Conservation (phyloP, 495 filamentous ascomycete species). For the Ascodesmis nigricans region DNA sequence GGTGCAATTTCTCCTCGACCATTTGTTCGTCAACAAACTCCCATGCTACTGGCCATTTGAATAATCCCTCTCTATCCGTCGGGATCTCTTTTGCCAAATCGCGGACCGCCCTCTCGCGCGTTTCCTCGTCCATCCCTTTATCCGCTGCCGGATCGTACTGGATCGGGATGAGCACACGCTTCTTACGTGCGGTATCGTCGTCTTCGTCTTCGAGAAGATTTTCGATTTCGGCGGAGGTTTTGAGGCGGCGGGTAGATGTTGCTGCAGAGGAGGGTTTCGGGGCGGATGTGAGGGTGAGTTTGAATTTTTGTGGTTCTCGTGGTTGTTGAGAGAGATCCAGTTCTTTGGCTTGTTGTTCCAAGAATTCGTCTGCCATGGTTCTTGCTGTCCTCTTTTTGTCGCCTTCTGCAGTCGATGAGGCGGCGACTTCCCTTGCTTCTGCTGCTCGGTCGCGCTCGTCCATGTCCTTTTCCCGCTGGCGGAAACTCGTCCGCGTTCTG, state of each 20-base stretch:
- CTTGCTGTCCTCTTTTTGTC: conserved; percentile 51
- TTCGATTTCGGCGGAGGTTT: conserved; percentile 83
- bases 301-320: conserved; percentile 67
- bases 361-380: conserved; percentile 81
- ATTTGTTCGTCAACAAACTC: conserved; percentile 73
- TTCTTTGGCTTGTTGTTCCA: conserved; percentile 71
- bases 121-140: conserved; percentile 54
- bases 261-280: conserved; percentile 58
- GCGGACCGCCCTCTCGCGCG: conserved; percentile 44
- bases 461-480: conserved; percentile 43
- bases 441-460: conserved; percentile 64
- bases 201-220: conserved; percentile 86
- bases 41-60: conserved; percentile 85
- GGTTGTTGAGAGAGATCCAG: conserved; percentile 33
- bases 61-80: conserved; percentile 62
- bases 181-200: conserved; percentile 44
- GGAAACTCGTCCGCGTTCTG: conserved; percentile 51
- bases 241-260: conserved; percentile 53
- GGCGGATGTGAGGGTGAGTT: conserved; percentile 77
- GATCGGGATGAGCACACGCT: conserved; percentile 73
- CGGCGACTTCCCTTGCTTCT: conserved; percentile 52
- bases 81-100: conserved; percentile 81
- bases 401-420: conserved; percentile 40
- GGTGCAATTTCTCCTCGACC: conserved; percentile 67
- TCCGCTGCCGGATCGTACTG: conserved; percentile 59